phyloP scores from a whole-genome alignment of 192 early-diverging fungal genomes.

The Bifiguratus adelaidae region DNA sequence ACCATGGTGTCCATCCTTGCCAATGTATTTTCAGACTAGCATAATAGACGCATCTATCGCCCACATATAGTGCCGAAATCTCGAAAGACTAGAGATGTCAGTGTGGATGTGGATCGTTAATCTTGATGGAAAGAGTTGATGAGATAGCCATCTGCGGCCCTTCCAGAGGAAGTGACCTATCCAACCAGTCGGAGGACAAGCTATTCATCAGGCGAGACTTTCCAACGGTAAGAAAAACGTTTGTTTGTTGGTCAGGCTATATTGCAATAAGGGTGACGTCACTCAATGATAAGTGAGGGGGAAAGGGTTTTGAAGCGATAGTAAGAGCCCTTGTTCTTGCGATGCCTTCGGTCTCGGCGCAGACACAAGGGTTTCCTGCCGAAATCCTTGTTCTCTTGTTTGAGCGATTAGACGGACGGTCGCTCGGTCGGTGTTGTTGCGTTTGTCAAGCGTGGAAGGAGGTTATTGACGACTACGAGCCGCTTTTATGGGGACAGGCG shows the following conservation, averaged over 20 bases:
- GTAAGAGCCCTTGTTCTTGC: too few relatives aligned
- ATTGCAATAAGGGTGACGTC: too few relatives aligned
- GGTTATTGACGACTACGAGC: conserved; percentile 17
- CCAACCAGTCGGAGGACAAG: background rate
- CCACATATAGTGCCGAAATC: background rate
- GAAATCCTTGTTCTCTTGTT: conserved; percentile 20
- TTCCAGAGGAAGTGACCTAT: background rate
- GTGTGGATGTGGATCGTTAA: background rate
- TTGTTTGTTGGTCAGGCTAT: background rate
- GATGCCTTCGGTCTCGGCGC: background rate
- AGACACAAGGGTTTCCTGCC: conserved; percentile 2
- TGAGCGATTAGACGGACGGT: conserved; percentile 13
- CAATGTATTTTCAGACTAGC: too few relatives aligned
- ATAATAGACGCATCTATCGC: background rate
- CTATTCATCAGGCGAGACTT: background rate
- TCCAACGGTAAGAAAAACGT: background rate
- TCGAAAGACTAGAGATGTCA: background rate
- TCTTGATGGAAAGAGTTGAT: background rate
- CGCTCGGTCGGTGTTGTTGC: conserved; percentile 3
- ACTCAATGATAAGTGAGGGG: background rate
- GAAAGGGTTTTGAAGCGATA: background rate
- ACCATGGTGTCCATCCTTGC: too few relatives aligned
- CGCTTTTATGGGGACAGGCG: conserved; percentile 9
- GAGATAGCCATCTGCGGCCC: background rate
- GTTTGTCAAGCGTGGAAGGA: conserved; percentile 12